Conservation (phyloP, 2,329 filamentous ascomycete genomes). For the Paraphoma sp. region DNA sequence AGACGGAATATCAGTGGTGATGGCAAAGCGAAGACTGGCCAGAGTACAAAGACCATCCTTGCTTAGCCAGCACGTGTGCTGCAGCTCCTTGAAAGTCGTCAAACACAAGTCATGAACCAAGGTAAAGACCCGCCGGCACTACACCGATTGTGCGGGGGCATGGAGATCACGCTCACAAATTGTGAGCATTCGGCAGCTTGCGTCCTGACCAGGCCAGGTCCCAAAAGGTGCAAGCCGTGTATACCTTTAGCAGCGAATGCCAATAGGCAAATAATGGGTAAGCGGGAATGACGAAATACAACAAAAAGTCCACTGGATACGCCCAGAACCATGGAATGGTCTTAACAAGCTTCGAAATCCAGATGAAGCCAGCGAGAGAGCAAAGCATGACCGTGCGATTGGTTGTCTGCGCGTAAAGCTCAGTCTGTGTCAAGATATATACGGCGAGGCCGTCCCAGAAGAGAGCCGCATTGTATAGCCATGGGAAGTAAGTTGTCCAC, state of each 20-base stretch:
- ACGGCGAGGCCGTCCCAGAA: slow-evolving; percentile 28
- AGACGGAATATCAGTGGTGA: neutral
- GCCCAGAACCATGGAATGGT: slow-evolving; percentile 27
- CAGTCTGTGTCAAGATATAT: slow-evolving; percentile 10
- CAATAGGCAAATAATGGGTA: slow-evolving; percentile 24
- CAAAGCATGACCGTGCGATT: slow-evolving; percentile 2
- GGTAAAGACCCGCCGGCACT: neutral
- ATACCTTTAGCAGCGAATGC: slow-evolving; percentile 26
- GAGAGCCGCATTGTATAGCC: slow-evolving; percentile 33
- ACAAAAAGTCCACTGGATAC: slow-evolving; percentile 23
- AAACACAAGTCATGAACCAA: neutral
- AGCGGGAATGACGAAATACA: slow-evolving; percentile 26
- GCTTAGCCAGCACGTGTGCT: neutral
- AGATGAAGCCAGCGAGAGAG: slow-evolving; percentile 15
- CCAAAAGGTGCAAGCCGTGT: neutral
- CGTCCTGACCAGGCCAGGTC: neutral
- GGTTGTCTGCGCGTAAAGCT: slow-evolving; percentile 9
- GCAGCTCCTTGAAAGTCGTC: neutral
- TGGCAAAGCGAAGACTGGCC: neutral
- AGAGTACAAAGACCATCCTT: neutral
- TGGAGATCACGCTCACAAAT: neutral
- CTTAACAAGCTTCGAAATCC: slow-evolving; percentile 29
- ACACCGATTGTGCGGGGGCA: neutral
- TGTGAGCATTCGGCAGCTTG: neutral
- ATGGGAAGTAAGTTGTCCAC: slow-evolving; percentile 31